Conservation (phyloP, 768 basidiomycete genomes). For the Mycena rebaudengoi region DNA sequence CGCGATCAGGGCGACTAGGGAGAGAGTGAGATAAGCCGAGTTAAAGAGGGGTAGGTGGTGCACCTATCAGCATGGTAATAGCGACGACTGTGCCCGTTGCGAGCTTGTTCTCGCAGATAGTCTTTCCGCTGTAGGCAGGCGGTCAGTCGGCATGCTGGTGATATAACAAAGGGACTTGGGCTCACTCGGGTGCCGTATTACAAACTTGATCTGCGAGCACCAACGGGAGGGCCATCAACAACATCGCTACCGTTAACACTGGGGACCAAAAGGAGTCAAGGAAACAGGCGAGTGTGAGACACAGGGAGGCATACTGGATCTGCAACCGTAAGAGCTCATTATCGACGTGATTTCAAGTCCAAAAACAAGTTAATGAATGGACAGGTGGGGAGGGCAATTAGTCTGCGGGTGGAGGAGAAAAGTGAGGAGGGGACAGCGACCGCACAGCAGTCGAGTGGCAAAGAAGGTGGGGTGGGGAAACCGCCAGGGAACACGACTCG, state of each 20-base stretch:
- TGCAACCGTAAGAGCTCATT: constrained; percentile 1
- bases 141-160: neutral
- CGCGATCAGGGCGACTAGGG: neutral
- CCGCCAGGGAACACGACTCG: constrained; percentile 12
- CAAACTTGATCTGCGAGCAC: neutral
- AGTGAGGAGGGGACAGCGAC: neutral
- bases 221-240: neutral
- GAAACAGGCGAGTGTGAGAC: neutral
- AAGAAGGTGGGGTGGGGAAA: neutral
- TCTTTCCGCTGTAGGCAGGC: neutral
- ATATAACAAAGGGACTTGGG: no score
- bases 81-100: constrained; percentile 6
- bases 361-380: neutral
- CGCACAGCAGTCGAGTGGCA: constrained; percentile 8
- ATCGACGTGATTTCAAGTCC: neutral
- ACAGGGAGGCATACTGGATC: neutral
- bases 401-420: neutral
- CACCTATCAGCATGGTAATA: no score
- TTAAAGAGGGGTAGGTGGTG: no score
- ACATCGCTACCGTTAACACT: neutral
- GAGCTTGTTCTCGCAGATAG: constrained; percentile 2
- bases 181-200: neutral
- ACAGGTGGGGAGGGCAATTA: neutral
- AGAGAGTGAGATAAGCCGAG: no score
- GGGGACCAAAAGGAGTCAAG: neutral